A percentile compares a stretch with the other conserved stretches of the same genome.
Evolutionary conservation across 2,329 filamentous ascomycete genomes (phyloP).

Genomic region (Penicillium brevicompactum): DNA sequence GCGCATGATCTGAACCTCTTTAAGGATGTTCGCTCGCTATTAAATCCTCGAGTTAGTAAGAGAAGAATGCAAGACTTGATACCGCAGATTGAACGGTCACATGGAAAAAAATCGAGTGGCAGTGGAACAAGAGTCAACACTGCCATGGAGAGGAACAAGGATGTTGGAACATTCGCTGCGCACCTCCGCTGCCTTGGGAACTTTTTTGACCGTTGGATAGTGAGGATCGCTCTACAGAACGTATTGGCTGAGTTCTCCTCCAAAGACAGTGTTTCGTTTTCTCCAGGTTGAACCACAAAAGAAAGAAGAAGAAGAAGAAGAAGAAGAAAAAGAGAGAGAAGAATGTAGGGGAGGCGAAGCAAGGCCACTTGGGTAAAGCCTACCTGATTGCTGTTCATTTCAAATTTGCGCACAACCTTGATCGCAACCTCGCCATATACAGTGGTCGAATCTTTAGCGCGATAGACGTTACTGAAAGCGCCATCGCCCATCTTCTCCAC

Average conservation of each 20-base stretch:
- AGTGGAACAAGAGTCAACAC: neutral
- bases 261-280: constrained; percentile 16
- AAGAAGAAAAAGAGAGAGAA: constrained; percentile 25
- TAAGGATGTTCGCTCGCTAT: constrained; percentile 94
- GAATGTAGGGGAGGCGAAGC: constrained; percentile 34
- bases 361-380: constrained; percentile 44
- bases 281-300: constrained; percentile 15
- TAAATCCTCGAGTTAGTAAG: constrained; percentile 30
- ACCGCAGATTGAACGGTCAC: constrained; percentile 18
- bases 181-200: constrained; percentile 97
- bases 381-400: constrained; percentile 99
- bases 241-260: constrained; percentile 52
- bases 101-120: neutral
- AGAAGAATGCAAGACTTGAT: neutral
- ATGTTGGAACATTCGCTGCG: constrained; percentile 51
- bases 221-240: constrained; percentile 77
- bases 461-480: constrained; percentile 98
- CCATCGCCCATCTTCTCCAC: constrained; percentile 98
- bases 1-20: constrained; percentile 99
- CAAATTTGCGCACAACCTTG: constrained; percentile 97
- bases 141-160: constrained; percentile 13
- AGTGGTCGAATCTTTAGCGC: constrained; percentile 74
- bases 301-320: constrained; percentile 15
- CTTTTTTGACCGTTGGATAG: constrained; percentile 95
- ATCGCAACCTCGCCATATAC: constrained; percentile 83